Evolutionary conservation across 2,329 filamentous ascomycete species (phyloP).

Genomic region (Diaporthe australafricana): DNA sequence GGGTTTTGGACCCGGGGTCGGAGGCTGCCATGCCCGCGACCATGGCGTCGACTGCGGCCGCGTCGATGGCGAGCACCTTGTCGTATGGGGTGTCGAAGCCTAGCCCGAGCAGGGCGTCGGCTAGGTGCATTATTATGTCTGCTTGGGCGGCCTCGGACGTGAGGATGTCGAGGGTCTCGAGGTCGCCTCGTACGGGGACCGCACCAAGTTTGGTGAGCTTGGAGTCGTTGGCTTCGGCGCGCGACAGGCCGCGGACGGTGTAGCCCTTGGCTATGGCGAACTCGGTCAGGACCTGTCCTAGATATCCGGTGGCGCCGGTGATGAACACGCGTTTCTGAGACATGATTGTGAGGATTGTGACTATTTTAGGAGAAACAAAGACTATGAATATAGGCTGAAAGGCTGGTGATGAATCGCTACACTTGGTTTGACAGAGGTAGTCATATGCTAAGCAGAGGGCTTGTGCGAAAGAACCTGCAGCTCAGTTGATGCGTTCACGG

Average conservation of each 20-base stretch:
- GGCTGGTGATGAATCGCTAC: neutral
- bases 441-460: neutral
- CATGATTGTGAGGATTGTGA: neutral
- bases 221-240: conserved; percentile 39
- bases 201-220: conserved; percentile 53
- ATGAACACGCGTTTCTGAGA: conserved; percentile 46
- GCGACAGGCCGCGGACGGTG: conserved; percentile 54
- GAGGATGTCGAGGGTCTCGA: conserved; percentile 52
- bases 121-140: conserved; percentile 58
- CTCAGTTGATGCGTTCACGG: no score
- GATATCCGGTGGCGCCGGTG: conserved; percentile 54
- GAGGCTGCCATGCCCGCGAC: conserved; percentile 47
- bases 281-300: conserved; percentile 44
- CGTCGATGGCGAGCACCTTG: conserved; percentile 46
- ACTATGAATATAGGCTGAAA: no score
- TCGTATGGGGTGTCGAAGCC: conserved; percentile 37
- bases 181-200: conserved; percentile 52
- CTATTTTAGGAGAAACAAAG: neutral
- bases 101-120: conserved; percentile 41
- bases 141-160: conserved; percentile 50
- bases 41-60: conserved; percentile 51
- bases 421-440: neutral
- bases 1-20: conserved; percentile 42
- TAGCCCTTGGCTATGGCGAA: conserved; percentile 51
- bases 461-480: neutral